Conservation (phyloP, 208 protist genomes). For the Porcisia deanei region DNA sequence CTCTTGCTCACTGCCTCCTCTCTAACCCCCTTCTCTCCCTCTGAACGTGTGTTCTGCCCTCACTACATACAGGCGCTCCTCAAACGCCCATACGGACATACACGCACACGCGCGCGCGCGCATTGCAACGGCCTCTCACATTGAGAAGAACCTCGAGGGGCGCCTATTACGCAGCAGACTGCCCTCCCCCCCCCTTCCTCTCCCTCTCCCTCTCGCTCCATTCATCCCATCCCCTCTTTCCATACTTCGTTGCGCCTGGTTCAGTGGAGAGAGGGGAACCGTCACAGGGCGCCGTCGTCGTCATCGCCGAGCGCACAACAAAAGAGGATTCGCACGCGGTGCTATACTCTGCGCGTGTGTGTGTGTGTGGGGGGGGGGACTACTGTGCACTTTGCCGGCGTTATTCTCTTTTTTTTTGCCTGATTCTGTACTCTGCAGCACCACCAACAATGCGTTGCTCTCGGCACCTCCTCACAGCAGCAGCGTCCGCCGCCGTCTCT, state of each 20-base stretch:
- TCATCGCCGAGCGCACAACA: neutral
- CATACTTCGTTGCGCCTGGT: neutral
- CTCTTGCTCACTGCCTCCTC: no score
- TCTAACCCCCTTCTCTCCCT: no score
- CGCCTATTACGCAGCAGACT: no score
- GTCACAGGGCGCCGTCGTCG: neutral
- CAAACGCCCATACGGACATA: no score
- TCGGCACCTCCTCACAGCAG: constrained; percentile 2
- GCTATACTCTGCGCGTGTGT: neutral
- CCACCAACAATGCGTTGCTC: constrained; percentile 1
- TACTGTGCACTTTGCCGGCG: neutral
- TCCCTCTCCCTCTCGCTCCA: neutral
- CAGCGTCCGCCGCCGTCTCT: neutral
- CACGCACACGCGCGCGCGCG: no score
- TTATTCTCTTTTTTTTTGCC: neutral
- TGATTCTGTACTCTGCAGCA: neutral
- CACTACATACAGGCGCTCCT: no score
- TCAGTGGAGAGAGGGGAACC: neutral
- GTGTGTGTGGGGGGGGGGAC: neutral
- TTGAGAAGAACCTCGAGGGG: no score
- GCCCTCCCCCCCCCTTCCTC: neutral
- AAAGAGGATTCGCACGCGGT: neutral
- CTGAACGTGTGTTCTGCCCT: no score
- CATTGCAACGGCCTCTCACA: no score
- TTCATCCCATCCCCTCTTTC: no score